phyloP scores from a whole-genome alignment of 2,329 filamentous ascomycete species.

The Ascochyta viciae-villosae region DNA sequence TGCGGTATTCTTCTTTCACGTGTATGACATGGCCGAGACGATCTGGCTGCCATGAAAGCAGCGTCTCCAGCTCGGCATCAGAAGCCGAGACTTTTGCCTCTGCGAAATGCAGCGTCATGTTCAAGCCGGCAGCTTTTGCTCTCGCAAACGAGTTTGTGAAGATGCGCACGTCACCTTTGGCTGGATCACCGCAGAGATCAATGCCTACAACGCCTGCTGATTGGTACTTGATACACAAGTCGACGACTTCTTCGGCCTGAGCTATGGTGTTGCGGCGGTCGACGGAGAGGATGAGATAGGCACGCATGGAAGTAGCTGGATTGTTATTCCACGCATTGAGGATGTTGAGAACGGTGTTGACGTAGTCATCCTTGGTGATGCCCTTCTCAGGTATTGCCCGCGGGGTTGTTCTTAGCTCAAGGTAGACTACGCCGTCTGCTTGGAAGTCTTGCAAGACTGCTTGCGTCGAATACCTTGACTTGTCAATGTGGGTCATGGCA shows the following conservation, averaged over 20 bases:
- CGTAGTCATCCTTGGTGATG: conserved; percentile 69
- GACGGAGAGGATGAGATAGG: conserved; percentile 74
- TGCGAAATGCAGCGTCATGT: conserved; percentile 79
- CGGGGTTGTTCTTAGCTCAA: conserved; percentile 83
- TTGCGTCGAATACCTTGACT: conserved; percentile 63
- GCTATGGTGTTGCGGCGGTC: conserved; percentile 68
- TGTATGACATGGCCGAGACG: conserved; percentile 82
- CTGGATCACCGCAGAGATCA: conserved; percentile 81
- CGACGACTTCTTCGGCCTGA: conserved; percentile 69
- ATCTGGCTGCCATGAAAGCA: conserved; percentile 71
- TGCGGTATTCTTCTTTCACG: conserved; percentile 67
- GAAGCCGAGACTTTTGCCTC: conserved; percentile 67
- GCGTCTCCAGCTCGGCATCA: conserved; percentile 65
- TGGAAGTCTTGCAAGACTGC: conserved; percentile 67
- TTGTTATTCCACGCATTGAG: conserved; percentile 61
- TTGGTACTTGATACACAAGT: conserved; percentile 65
- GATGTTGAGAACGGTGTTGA: conserved; percentile 69
- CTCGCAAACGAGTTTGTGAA: conserved; percentile 66
- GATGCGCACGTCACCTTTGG: conserved; percentile 64
- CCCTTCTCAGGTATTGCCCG: conserved; percentile 63
- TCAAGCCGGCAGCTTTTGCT: conserved; percentile 64
- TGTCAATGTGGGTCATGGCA: conserved; percentile 12
- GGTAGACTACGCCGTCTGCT: conserved; percentile 74
- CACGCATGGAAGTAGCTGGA: conserved; percentile 57
- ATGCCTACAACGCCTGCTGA: conserved; percentile 70